Percentiles rank a stretch among this genome's conserved stretches.
Conservation (phyloP, 225 moss, liverwort and hornwort species). For the Marchantia polymorpha region DNA sequence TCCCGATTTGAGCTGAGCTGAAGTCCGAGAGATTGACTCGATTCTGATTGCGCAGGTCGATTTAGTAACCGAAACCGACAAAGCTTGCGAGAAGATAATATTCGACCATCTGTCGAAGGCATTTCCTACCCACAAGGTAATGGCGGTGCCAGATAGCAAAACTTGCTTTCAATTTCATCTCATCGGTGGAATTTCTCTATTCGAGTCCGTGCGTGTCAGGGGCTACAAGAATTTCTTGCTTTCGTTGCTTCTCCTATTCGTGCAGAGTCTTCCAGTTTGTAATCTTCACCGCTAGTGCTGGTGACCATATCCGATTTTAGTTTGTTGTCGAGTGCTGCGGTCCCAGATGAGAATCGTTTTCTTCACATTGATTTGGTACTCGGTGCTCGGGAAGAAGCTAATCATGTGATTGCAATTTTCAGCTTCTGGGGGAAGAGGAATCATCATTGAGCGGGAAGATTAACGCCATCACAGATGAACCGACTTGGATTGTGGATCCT, state of each 20-base stretch:
- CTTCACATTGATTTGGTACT: no score
- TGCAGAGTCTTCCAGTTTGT: no score
- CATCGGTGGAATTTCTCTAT: no score
- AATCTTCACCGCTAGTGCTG: no score
- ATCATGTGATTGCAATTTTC: constrained; percentile 2
- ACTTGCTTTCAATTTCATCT: no score
- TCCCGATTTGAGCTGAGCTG: neutral
- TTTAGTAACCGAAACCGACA: constrained; percentile 92
- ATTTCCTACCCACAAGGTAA: constrained; percentile 74
- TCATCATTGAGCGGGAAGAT: constrained; percentile 50
- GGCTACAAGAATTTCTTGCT: no score
- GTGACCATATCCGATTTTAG: no score
- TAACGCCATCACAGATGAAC: constrained; percentile 62
- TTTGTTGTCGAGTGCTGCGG: no score
- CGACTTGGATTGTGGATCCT: constrained; percentile 98
- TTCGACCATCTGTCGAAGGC: constrained; percentile 59
- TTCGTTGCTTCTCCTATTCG: no score
- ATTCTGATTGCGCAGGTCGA: constrained; percentile 51
- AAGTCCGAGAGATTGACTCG: neutral
- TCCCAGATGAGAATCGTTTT: no score
- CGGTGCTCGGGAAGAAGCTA: neutral
- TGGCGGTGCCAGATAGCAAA: neutral
- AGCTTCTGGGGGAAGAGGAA: constrained; percentile 88
- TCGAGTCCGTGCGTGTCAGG: no score
- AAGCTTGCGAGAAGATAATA: constrained; percentile 74